Base-by-base conservation (phyloP, 2,329 filamentous ascomycete genomes). In the Clarireedia hainanense region DNA sequence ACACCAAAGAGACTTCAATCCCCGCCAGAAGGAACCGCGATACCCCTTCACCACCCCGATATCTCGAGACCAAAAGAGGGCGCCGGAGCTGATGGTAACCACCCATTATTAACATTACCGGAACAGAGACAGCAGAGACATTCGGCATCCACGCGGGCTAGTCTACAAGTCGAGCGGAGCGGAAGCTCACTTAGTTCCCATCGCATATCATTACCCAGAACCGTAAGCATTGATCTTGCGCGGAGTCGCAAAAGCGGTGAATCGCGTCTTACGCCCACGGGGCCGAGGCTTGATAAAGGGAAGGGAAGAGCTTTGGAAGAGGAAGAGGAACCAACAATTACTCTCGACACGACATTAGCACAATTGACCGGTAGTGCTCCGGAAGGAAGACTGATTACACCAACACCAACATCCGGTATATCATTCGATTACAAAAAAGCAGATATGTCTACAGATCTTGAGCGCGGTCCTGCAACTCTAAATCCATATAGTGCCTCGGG, bases 101-200 rank as follows among this genome's bases (percentile, higher is more conserved):
- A 78, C 59, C 79, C 80, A 30, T 73, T 84, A 46, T 71, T 84
- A 57, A 79, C 76, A 36, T 73, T 84, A 49, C 77, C 79, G 23
- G 78, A 83, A 67, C 78, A 76, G 61, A 76, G 77, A 62, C 76
- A 75, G 60, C 81, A 75, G 64, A 72, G 78, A 54, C 71, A 78
- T 62, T 76, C 74, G 60, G 74, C 71, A 14, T 65, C 62, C 45
- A 73, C 74, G 17, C 73, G 67, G 40, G 66, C 62, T 40, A 77
- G 74, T 63, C 64, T 77, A 50, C 67, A 73, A 57, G 74, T 78
- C 55, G 76, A 79, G 63, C 73, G 72, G 60, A 77, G 74, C 60
- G 65, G 64, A 23, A 67, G 65, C 60, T 64, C 64, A 23, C 57
- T 56, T 20, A 61, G 60, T 15, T 64, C 61, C n/a, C 64, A 67